These are phyloP conservation scores for Neofusicoccum ribis DNA, from an alignment of 2,329 filamentous ascomycete species.

Conservation along the genomic window DNA sequence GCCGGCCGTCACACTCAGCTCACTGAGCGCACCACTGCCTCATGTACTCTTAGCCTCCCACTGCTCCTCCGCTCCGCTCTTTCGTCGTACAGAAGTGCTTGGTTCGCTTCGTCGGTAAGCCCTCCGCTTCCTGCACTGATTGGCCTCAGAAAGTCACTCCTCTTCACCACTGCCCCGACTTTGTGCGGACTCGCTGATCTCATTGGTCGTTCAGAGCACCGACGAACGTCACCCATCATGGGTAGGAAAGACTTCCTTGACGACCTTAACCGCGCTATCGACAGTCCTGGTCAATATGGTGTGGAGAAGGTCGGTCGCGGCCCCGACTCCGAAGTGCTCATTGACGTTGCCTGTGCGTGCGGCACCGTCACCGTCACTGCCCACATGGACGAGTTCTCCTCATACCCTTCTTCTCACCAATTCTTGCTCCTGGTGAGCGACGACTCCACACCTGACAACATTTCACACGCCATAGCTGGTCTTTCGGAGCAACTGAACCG, in stretches of 20 bases:
- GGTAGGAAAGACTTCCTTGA: constrained; percentile 64
- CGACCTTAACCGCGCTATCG: constrained; percentile 53
- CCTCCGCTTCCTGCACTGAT: too few relatives aligned
- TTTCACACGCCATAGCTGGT: constrained; percentile 46
- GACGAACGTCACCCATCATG: constrained; percentile 50
- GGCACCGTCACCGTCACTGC: constrained; percentile 41
- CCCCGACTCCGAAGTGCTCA: constrained; percentile 71
- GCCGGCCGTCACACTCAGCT: neutral
- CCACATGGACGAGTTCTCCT: constrained; percentile 53
- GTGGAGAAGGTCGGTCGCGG: constrained; percentile 60
- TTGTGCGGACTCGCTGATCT: neutral
- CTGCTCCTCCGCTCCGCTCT: neutral
- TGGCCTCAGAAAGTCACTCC: too few relatives aligned
- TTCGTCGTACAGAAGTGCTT: neutral
- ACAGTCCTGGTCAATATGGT: constrained; percentile 41
- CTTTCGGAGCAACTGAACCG: constrained; percentile 45
- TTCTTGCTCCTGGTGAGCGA: constrained; percentile 57
- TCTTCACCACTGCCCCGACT: neutral
- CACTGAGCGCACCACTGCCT: neutral
- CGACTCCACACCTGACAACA: constrained; percentile 45
- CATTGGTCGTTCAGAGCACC: constrained; percentile 15
- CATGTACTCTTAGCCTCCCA: constrained; percentile 7
- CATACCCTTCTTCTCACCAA: constrained; percentile 60
- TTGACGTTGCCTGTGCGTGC: constrained; percentile 52
- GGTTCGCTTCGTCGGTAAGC: neutral